These are phyloP conservation scores for Takakia lepidozioides DNA, from an alignment of 225 moss, liverwort and hornwort species.

Conservation along the genomic window DNA sequence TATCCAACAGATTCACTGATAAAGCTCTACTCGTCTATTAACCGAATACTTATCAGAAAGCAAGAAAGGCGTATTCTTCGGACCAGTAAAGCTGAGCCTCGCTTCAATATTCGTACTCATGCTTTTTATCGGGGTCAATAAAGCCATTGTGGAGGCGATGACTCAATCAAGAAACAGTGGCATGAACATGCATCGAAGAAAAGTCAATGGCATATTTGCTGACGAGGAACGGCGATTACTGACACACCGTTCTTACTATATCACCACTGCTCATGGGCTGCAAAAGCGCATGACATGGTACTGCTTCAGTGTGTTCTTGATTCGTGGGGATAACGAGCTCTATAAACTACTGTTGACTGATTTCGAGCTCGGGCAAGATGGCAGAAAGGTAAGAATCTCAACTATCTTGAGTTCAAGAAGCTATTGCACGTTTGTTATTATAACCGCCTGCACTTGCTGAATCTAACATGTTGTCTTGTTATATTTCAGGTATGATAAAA, in stretches of 20 bases:
- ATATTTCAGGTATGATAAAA: background rate
- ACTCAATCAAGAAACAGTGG: background rate
- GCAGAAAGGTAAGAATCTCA: background rate
- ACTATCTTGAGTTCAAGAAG: background rate
- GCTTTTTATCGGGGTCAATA: background rate
- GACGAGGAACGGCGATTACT: too few species aligned
- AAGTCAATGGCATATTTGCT: background rate
- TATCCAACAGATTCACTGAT: background rate
- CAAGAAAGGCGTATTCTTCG: background rate
- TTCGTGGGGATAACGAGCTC: background rate
- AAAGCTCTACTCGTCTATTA: background rate
- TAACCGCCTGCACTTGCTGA: background rate
- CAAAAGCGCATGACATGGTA: background rate
- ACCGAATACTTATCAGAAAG: background rate
- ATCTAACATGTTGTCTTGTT: background rate
- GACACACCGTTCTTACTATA: background rate
- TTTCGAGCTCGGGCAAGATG: background rate
- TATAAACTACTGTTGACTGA: background rate
- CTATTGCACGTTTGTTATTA: background rate
- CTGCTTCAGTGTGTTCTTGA: background rate
- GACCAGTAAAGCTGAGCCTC: background rate
- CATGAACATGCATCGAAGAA: background rate
- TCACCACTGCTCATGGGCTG: background rate
- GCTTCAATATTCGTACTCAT: background rate
- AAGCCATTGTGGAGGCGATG: background rate